Conservation (phyloP, 2,329 filamentous ascomycete genomes). For the Ophiocordyceps sinensis region DNA sequence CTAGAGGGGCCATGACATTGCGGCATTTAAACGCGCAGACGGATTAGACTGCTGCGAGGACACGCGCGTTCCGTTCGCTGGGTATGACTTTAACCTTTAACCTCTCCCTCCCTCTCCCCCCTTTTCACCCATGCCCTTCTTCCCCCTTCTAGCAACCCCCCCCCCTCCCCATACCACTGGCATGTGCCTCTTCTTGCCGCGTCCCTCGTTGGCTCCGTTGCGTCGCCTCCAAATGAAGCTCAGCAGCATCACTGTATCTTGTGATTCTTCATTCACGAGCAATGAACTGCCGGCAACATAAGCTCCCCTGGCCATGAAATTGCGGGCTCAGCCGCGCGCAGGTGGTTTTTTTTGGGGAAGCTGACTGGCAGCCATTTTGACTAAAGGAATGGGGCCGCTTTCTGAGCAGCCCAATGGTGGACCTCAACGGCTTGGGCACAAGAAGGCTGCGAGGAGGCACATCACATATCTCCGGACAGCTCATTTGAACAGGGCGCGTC, state of each 20-base stretch:
- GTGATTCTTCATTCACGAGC: conserved; percentile 2
- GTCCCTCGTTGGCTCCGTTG: conserved; percentile 2
- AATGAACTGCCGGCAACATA: background rate
- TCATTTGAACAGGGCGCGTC: background rate
- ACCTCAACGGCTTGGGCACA: background rate
- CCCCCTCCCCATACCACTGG: background rate
- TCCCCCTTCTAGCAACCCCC: background rate
- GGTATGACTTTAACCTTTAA: conserved; percentile 14
- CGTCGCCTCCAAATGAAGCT: conserved; percentile 3
- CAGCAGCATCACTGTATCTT: conserved; percentile 4
- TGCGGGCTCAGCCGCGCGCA: conserved; percentile 1
- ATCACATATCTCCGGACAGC: conserved; percentile 5
- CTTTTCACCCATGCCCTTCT: background rate
- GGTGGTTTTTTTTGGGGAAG: background rate
- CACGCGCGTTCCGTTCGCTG: conserved; percentile 12
- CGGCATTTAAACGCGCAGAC: conserved; percentile 8
- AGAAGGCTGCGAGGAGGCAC: conserved; percentile 1
- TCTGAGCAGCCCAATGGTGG: background rate
- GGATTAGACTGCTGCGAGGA: conserved; percentile 9
- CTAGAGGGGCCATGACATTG: conserved; percentile 8
- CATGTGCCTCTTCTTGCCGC: background rate
- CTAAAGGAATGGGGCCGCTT: background rate
- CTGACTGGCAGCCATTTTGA: background rate
- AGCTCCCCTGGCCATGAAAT: conserved; percentile 1
- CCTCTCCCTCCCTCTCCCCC: background rate